These are phyloP conservation scores for Eucalyptus guilfoylei DNA, from an alignment of 345 rosid species.

Conservation along the genomic window DNA sequence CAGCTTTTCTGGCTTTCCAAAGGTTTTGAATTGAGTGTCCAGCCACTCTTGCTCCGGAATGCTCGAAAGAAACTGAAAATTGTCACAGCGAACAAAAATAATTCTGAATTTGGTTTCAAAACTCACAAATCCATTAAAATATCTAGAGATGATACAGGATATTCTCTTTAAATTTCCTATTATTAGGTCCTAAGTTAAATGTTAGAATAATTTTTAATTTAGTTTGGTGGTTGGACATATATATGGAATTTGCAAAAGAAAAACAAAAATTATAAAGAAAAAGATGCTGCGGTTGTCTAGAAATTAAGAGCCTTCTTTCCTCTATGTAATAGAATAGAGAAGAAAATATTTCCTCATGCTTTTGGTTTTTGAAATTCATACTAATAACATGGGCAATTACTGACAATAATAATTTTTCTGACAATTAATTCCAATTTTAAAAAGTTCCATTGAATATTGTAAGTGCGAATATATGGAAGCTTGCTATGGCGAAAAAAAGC, in stretches of 20 bases:
- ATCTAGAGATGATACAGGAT: background rate
- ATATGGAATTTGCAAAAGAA: background rate
- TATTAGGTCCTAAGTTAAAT: background rate
- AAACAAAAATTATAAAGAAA: no score
- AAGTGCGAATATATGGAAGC: background rate
- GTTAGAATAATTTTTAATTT: background rate
- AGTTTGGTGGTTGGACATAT: background rate
- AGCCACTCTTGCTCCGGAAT: background rate
- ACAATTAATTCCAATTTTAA: background rate
- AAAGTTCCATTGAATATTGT: background rate
- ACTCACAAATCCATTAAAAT: background rate
- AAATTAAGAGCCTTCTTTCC: background rate
- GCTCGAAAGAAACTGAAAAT: background rate
- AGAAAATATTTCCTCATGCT: background rate
- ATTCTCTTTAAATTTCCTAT: background rate
- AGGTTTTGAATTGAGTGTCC: slow-evolving; percentile 14
- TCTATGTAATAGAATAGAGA: no score
- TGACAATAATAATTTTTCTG: no score
- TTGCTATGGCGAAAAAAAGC: background rate
- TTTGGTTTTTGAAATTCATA: background rate
- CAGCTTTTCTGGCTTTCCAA: background rate
- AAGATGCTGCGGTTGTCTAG: no score
- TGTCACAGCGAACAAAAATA: background rate
- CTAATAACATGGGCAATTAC: background rate
- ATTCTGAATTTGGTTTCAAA: background rate